Conservation (phyloP, 805 yeast genomes). For the Metschnikowia santaceciliae region DNA sequence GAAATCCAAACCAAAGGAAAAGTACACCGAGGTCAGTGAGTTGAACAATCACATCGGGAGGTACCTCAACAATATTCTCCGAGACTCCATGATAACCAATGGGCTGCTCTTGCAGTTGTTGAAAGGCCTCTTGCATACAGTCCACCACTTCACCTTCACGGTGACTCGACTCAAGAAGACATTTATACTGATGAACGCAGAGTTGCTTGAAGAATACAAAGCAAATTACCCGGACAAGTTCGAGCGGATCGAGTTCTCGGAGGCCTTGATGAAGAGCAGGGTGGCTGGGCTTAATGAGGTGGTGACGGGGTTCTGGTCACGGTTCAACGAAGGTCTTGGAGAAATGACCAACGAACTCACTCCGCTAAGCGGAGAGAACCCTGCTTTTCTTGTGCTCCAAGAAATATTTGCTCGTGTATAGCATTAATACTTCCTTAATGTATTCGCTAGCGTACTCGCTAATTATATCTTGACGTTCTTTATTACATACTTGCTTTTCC, state of each 20-base stretch:
- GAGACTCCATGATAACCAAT: conserved; percentile 65
- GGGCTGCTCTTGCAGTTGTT: conserved; percentile 46
- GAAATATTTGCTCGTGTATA: conserved; percentile 13
- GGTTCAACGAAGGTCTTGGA: conserved; percentile 13
- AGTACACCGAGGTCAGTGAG: conserved; percentile 8
- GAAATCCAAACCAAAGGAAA: conserved; percentile 4
- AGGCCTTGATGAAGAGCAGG: conserved; percentile 27
- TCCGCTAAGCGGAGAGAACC: conserved; percentile 14
- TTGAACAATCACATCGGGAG: conserved; percentile 47
- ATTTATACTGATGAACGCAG: conserved; percentile 44
- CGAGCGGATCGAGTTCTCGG: conserved; percentile 29
- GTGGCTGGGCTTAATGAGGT: conserved; percentile 14
- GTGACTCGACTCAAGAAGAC: conserved; percentile 52
- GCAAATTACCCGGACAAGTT: conserved; percentile 30
- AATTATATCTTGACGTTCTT: background rate
- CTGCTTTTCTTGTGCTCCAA: conserved; percentile 8
- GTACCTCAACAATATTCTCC: conserved; percentile 58
- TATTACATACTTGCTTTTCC: background rate
- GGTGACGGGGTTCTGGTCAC: conserved; percentile 16
- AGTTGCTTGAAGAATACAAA: conserved; percentile 40
- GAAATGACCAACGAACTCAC: conserved; percentile 11
- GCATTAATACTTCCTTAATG: background rate
- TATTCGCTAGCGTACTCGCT: background rate
- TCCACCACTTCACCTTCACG: conserved; percentile 47
- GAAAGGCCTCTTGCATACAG: conserved; percentile 43